These are phyloP conservation scores for Pisolithus marmoratus DNA, from an alignment of 768 basidiomycete species.

Conservation along the genomic window DNA sequence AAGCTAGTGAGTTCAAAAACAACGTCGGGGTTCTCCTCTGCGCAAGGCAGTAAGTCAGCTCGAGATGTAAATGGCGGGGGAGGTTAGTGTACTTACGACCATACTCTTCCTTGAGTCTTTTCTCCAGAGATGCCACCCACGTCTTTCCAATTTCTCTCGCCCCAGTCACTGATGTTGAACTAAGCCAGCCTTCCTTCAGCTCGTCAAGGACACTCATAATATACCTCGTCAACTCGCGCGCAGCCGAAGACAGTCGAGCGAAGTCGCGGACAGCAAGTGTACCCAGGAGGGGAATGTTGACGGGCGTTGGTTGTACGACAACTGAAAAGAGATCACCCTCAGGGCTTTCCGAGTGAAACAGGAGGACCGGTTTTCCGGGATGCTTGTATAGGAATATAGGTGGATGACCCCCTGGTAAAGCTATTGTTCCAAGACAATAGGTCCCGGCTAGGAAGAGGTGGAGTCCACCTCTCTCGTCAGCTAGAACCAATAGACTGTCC, in stretches of 20 bases:
- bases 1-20: conserved; percentile 68
- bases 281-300: conserved; percentile 55
- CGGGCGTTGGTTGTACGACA: conserved; percentile 34
- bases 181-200: conserved; percentile 69
- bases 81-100: conserved; percentile 44
- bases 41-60: conserved; percentile 7
- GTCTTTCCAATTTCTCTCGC: conserved; percentile 68
- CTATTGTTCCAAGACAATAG: conserved; percentile 59
- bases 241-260: conserved; percentile 62
- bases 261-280: conserved; percentile 58
- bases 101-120: conserved; percentile 59
- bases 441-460: conserved; percentile 72
- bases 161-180: conserved; percentile 57
- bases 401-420: conserved; percentile 29
- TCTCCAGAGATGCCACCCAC: conserved; percentile 64
- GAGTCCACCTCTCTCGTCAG: conserved; percentile 53
- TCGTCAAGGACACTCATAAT: conserved; percentile 64
- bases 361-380: conserved; percentile 40
- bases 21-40: conserved; percentile 58
- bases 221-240: conserved; percentile 71
- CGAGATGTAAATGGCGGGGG: conserved; percentile 1
- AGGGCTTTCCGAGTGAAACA: conserved; percentile 38
- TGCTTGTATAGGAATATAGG: conserved; percentile 36
- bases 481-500: conserved; percentile 59
- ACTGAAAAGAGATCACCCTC: conserved; percentile 22